Conservation (phyloP, 2,329 filamentous ascomycete species). For the Cercospora sp. region DNA sequence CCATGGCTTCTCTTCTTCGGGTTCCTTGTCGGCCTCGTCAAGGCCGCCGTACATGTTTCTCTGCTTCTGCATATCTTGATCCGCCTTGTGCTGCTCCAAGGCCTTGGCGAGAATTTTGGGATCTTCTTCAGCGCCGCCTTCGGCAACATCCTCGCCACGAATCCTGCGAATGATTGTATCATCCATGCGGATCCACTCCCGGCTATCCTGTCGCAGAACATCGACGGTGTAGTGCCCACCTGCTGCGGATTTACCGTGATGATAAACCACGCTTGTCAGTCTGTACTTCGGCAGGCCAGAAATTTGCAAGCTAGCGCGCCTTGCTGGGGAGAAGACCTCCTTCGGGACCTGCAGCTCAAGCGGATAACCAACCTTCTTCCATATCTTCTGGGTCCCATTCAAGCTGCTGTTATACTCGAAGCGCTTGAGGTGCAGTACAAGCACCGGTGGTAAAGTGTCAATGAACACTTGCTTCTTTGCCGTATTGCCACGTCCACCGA, state of each 20-base stretch:
- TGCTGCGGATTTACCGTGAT: slow-evolving; percentile 94
- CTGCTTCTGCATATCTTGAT: slow-evolving; percentile 40
- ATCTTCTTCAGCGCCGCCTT: slow-evolving; percentile 78
- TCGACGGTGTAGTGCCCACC: slow-evolving; percentile 99
- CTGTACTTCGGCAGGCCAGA: slow-evolving; percentile 72
- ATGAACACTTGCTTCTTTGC: slow-evolving; percentile 96
- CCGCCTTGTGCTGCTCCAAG: slow-evolving; percentile 66
- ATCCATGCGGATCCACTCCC: slow-evolving; percentile 93
- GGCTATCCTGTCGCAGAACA: slow-evolving; percentile 87
- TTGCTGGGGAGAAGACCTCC: slow-evolving; percentile 79
- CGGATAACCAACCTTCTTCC: slow-evolving; percentile 96
- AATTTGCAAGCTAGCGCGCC: slow-evolving; percentile 59
- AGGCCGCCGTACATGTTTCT: slow-evolving; percentile 73
- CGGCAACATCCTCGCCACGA: slow-evolving; percentile 82
- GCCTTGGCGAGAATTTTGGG: slow-evolving; percentile 65
- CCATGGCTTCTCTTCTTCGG: slow-evolving; percentile 69
- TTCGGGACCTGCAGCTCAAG: slow-evolving; percentile 90
- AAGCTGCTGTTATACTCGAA: slow-evolving; percentile 86
- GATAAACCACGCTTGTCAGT: slow-evolving; percentile 88
- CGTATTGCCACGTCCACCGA: slow-evolving; percentile 69
- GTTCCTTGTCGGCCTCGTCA: slow-evolving; percentile 65
- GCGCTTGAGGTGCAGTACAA: slow-evolving; percentile 93
- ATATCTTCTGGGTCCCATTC: slow-evolving; percentile 91
- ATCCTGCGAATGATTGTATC: slow-evolving; percentile 88
- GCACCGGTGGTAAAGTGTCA: slow-evolving; percentile 82